Base-by-base conservation (phyloP, 2,329 filamentous ascomycete genomes). In the Trichoderma asperellum region DNA sequence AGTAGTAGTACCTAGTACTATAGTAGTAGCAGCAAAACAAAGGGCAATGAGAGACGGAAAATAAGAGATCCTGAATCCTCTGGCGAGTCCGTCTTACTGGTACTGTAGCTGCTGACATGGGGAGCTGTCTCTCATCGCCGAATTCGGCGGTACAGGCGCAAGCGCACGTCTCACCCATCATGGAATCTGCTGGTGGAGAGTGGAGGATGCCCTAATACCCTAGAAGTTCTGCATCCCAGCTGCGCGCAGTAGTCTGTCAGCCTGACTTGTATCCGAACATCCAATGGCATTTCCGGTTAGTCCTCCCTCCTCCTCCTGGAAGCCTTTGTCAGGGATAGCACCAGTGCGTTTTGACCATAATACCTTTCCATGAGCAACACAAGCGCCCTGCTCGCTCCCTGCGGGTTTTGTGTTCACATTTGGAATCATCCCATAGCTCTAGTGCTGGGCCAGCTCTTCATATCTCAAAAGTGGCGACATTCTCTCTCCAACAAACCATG, bases 81-180 rank as follows among this genome's bases (percentile, higher is more conserved):
- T 49, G 32, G 62, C 32, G 62, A 66, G 62, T 24, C 52, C 29
- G 53, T 58, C 62, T 49, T 57, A 43, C 40, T 43, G 40, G 40
- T 24, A 24, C 24, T 24, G 24, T 18, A 57, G 62, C 53, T 53
- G 62, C 62, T 66, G 53, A 66, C 62, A 66, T 57, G 62, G 62
- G 53, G 49, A 64, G 61, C 61, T 66, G 37, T 29, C 29, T 49
- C 62, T 66, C 62, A n/a, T 66, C 37, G 62, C 62, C 62, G 53
- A 66, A 66, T 66, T 66, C 62, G 62, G 62, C 62, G 37, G 62
- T 53, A 47, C 53, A 66, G 62, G 53, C 37, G 53, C 35, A 57
- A 58, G 35, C 35, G 53, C 27, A 56, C 53, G 62, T 66, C 62
- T 66, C 37, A 66, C 62, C 53, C 53, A n/a, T 57, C 62, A 56